Percentiles rank a stretch among this genome's conserved stretches.
These are phyloP conservation scores for Trichoderma reesei DNA, from an alignment of 495 filamentous ascomycete species.

Conservation along the genomic window DNA sequence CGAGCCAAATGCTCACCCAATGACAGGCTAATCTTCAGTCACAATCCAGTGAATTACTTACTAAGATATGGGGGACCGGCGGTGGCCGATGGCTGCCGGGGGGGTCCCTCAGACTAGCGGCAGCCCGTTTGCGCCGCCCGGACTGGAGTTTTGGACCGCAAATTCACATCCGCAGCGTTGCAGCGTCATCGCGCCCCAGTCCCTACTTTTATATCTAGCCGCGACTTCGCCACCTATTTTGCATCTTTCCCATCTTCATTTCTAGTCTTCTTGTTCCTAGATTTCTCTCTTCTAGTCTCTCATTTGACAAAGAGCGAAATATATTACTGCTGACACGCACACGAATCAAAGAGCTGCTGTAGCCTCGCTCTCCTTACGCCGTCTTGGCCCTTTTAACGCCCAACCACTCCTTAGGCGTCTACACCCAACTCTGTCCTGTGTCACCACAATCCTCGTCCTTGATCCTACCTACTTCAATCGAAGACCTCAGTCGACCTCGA, in stretches of 20 bases:
- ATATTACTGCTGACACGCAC: no score
- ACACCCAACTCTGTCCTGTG: no score
- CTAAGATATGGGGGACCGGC: not conserved
- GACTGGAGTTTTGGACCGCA: not conserved
- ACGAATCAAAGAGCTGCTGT: not conserved
- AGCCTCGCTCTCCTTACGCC: not conserved
- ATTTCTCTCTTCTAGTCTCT: not conserved
- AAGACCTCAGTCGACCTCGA: no score
- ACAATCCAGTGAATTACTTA: no score
- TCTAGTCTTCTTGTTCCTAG: not conserved
- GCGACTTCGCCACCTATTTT: not conserved
- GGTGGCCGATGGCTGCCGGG: slow-evolving; percentile 6
- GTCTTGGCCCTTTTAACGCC: not conserved
- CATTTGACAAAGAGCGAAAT: not conserved
- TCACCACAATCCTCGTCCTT: no score
- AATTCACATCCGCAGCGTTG: not conserved
- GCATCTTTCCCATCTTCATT: not conserved
- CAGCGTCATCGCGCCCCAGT: no score
- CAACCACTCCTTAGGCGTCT: not conserved
- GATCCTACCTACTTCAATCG: not conserved
- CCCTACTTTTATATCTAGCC: not conserved
- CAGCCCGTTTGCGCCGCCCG: not conserved
- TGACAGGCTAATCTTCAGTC: not conserved
- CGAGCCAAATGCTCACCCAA: no score
- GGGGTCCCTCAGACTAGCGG: not conserved